Evolutionary conservation across 1,284 basidiomycete genomes (phyloP).

Genomic region (Phaffia rhodozyma): DNA sequence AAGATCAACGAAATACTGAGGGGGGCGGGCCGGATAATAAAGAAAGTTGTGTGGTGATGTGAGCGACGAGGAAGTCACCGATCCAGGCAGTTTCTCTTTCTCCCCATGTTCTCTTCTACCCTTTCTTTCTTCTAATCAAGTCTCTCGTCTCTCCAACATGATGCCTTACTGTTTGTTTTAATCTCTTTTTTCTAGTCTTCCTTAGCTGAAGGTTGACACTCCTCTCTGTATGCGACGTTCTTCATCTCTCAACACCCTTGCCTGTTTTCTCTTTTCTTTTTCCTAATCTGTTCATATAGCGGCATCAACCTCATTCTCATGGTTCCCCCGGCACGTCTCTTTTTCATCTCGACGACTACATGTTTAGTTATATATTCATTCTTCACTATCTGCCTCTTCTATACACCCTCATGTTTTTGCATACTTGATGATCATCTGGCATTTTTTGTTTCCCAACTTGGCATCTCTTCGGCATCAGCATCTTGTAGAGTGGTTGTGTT

Average conservation of each 20-base stretch:
- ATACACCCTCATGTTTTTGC: neutral
- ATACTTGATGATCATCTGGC: neutral
- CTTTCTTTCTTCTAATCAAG: too few relatives aligned
- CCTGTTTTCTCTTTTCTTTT: neutral
- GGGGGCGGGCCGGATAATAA: conserved; percentile 39
- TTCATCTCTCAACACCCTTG: neutral
- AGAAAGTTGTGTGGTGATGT: conserved; percentile 73
- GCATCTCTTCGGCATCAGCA: neutral
- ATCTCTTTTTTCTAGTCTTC: too few relatives aligned
- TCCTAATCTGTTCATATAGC: neutral
- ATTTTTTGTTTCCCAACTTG: neutral
- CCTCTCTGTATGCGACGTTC: neutral
- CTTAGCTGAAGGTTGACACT: too few relatives aligned
- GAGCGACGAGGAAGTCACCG: too few relatives aligned
- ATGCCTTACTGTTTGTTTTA: too few relatives aligned
- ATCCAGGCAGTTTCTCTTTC: too few relatives aligned
- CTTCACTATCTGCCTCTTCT: neutral
- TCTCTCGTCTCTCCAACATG: too few relatives aligned
- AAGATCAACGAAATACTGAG: conserved; percentile 33
- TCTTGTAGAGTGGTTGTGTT: too few relatives aligned
- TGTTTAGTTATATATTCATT: neutral
- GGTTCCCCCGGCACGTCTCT: too few relatives aligned
- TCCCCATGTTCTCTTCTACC: too few relatives aligned
- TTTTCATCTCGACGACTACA: neutral
- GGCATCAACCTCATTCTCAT: too few relatives aligned